Base-by-base conservation (phyloP, 2,329 filamentous ascomycete species). In the Aspergillus candidus region DNA sequence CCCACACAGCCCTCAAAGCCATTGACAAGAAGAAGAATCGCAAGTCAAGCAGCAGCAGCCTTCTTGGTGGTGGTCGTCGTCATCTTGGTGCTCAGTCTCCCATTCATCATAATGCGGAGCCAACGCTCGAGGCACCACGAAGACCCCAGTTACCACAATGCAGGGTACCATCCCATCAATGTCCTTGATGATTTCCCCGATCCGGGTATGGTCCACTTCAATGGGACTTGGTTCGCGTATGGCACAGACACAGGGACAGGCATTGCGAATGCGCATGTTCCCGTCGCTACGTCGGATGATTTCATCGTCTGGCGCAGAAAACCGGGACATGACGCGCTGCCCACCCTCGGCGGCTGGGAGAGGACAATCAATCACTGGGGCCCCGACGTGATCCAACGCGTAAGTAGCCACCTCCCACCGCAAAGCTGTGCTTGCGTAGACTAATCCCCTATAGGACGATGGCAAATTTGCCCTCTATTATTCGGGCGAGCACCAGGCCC, bases 381-480 rank as follows among this genome's bases (percentile, higher is more conserved):
- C 15, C 35, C 35, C 15, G 35, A 82, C 57, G 74, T 82, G 6
- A 69, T 72, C 7, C 66, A 66, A 41, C 62, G 79, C 18, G 63
- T 67, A 54, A 50, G 60, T 52, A 13, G 13, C 18, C 4, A 3
- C 18, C 15, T 32, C 4, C 36, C 35, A 18, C 22, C 17, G 12
- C 14, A 7, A 6, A 8, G 7, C 15, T 36, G 13, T 36, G 15
- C 11, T 14, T 30, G 11, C 12, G 35, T 18, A 15, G 13, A 14
- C 18, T 41, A 41, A 12, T n/a, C n/a, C 15, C 11, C 38, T 29
- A 43, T 42, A 65, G 60, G 49, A 62, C 22, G 61, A 67, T 45
- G 75, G 74, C 8, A 68, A 60, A 17, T 82, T 78, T 55, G 71
- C 81, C 32, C 70, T 82, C 57, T 81, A 81, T 65, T 82, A 78